Evolutionary conservation across 345 rosid species (phyloP).

Genomic region (Gossypium longicalyx): DNA sequence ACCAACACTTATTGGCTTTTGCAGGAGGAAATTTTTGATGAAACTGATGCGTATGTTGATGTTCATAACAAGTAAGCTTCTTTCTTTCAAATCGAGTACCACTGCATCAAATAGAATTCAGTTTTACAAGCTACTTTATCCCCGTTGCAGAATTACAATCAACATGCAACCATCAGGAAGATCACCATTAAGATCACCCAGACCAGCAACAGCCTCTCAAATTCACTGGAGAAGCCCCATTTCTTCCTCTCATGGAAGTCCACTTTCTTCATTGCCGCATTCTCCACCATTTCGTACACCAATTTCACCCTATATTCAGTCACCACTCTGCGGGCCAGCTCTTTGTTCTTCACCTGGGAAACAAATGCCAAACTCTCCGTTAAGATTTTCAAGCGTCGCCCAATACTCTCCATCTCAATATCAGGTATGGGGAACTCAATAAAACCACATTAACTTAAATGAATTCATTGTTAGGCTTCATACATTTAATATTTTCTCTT

Average conservation of each 20-base stretch:
- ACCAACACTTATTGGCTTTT: background rate
- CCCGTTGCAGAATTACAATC: slow-evolving; percentile 44
- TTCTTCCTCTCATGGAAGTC: slow-evolving; percentile 35
- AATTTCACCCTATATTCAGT: slow-evolving; percentile 35
- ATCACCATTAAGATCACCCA: slow-evolving; percentile 39
- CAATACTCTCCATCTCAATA: slow-evolving; percentile 28
- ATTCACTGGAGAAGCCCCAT: slow-evolving; percentile 24
- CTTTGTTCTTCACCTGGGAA: slow-evolving; percentile 45
- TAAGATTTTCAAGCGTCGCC: slow-evolving; percentile 12
- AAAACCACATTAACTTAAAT: background rate
- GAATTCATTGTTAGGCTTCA: too few relatives aligned
- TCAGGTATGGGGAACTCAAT: slow-evolving; percentile 22
- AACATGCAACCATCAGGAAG: slow-evolving; percentile 37
- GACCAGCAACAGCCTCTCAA: slow-evolving; percentile 28
- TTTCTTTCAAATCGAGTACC: background rate
- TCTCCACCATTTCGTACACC: slow-evolving; percentile 55
- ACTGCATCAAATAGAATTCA: background rate
- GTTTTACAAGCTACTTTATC: background rate
- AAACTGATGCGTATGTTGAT: slow-evolving; percentile 62
- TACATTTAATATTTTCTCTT: too few relatives aligned
- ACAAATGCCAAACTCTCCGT: slow-evolving; percentile 26
- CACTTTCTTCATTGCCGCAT: slow-evolving; percentile 36
- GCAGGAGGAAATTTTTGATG: slow-evolving; percentile 78
- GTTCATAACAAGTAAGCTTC: slow-evolving; percentile 41
- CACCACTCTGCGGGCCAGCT: slow-evolving; percentile 48